These are phyloP conservation scores for Chaetomium globosum DNA, from an alignment of 2,329 filamentous ascomycete species.

Conservation along the genomic window DNA sequence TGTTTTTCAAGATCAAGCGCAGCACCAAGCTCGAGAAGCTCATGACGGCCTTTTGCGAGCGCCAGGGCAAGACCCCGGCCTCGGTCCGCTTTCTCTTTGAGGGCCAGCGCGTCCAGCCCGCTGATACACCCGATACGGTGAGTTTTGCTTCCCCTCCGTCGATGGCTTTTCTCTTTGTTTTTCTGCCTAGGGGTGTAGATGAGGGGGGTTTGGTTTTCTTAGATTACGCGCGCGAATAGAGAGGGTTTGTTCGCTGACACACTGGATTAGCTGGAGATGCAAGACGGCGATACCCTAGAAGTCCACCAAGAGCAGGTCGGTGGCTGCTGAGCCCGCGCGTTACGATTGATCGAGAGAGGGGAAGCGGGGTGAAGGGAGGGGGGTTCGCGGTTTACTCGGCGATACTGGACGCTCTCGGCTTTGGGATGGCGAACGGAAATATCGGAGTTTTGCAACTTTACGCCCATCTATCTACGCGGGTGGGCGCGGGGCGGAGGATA, in stretches of 20 bases:
- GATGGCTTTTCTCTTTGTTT: not conserved
- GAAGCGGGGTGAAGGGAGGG: not conserved
- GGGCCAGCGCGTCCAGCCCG: constrained; percentile 85
- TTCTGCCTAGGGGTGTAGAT: not conserved
- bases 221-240: not conserved
- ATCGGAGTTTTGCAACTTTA: constrained; percentile 7
- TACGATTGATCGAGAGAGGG: not conserved
- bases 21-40: constrained; percentile 95
- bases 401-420: constrained; percentile 1
- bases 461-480: not conserved
- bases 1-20: constrained; percentile 99
- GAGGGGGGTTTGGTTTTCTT: not conserved
- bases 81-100: constrained; percentile 96
- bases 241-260: constrained; percentile 31
- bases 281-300: constrained; percentile 91
- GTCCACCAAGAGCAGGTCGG: constrained; percentile 99
- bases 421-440: constrained; percentile 9
- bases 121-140: constrained; percentile 90
- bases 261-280: constrained; percentile 80
- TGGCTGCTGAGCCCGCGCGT: constrained; percentile 50
- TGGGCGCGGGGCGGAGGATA: not conserved
- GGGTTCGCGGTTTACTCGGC: not conserved
- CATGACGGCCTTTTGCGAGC: constrained; percentile 97
- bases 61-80: constrained; percentile 82
- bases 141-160: constrained; percentile 45